Evolutionary conservation across 495 filamentous ascomycete species (phyloP).

Genomic region (Hyaloscypha variabilis): DNA sequence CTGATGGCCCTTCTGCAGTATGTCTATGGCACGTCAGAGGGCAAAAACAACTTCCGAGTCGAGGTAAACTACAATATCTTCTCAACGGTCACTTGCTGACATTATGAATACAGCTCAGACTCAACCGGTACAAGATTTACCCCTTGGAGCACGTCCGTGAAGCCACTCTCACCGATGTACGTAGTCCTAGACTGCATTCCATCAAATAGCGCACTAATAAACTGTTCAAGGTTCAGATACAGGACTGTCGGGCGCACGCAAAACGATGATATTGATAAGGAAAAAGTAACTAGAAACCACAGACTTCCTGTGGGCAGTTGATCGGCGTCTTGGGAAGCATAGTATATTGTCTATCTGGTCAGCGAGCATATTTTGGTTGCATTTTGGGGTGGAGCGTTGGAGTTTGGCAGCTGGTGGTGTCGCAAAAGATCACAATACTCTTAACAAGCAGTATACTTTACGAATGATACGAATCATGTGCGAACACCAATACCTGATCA

Average conservation of each 20-base stretch:
- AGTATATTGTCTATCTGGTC: neutral
- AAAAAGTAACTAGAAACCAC: neutral
- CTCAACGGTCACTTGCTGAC: neutral
- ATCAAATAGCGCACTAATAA: neutral
- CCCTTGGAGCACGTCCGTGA: slow-evolving; percentile 8
- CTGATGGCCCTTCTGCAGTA: slow-evolving; percentile 12
- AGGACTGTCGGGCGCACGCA: slow-evolving; percentile 14
- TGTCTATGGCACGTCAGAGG: slow-evolving; percentile 17
- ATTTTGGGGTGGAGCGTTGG: slow-evolving; percentile 1
- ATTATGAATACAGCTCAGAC: slow-evolving; percentile 7
- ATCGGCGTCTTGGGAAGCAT: neutral
- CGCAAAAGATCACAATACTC: no score
- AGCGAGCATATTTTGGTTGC: slow-evolving; percentile 3
- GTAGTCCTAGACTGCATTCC: neutral
- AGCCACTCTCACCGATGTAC: slow-evolving; percentile 11
- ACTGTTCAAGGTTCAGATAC: slow-evolving; percentile 13
- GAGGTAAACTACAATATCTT: slow-evolving; percentile 6
- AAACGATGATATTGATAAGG: slow-evolving; percentile 1
- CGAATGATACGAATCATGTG: no score
- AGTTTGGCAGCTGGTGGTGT: slow-evolving; percentile 1
- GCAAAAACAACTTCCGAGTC: slow-evolving; percentile 21
- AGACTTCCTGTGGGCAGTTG: neutral
- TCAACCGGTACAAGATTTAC: slow-evolving; percentile 28
- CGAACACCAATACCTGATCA: no score
- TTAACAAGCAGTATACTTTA: no score